Evolutionary conservation across 306 rosid genomes (phyloP), one percentile per base, ranked within the genome.

Genomic region (Inga oerstediana): DNA sequence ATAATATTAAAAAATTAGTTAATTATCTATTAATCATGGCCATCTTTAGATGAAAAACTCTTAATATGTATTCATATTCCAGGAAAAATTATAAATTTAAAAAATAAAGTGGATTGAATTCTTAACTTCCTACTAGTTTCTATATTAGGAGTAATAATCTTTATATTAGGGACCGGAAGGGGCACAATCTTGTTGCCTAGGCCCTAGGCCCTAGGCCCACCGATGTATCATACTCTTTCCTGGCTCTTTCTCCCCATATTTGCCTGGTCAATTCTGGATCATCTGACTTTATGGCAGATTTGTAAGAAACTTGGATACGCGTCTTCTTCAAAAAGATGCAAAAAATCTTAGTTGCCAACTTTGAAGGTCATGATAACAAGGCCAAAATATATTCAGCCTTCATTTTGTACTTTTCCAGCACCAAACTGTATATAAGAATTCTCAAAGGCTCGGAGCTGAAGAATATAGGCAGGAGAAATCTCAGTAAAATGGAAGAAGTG

Each of bases 401-500:
- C 46, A 7, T 67, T 35, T 35, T 67, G 46, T 16, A 35, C 5
- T 67, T 67, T 37, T 35, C 46, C 75, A 71, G 4, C n/a, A 7
- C 76, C 14, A 20, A 13, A 30, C n/a, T 37, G 48, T 22, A 35
- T 75, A 35, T 35, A 11, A 56, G 20, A 35, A 37, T 15, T 10
- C 22, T 41, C 34, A 12, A 59, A 75, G 51, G 11, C 13, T 59
- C 35, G 35, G 6, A 54, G 49, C 35, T 32, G 34, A 32, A 20
- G 79, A 65, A 64, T 46, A 72, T 13, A 27, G 58, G 8, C 51
- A 19, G 64, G 59, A 10, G 32, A 72, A 72, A 46, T n/a, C 76
- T 45, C n/a, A 32, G 15, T 34, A 30, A 8, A 24, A 78, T 78
- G 81, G 74, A 45, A 8, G 74, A 78, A 46, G 64, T 78, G 74